These are phyloP conservation scores for Papiliotrema flavescens DNA, from an alignment of 1,284 basidiomycete genomes.

Conservation along the genomic window DNA sequence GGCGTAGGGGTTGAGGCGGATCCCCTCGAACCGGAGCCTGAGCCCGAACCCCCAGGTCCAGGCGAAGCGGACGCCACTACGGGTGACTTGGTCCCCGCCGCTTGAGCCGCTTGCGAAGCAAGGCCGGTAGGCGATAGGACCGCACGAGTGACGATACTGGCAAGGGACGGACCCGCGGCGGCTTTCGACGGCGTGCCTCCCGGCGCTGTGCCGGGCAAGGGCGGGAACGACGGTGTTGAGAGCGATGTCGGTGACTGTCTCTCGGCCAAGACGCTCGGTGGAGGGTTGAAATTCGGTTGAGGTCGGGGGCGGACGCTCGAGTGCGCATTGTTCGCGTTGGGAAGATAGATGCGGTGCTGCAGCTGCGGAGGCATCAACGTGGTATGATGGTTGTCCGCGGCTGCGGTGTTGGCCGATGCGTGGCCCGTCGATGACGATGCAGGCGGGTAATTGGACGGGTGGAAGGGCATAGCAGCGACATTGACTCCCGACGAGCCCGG, in stretches of 20 bases:
- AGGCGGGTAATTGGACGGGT: constrained; percentile 20
- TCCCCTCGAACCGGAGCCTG: background rate
- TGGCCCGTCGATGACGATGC: background rate
- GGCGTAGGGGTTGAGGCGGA: background rate
- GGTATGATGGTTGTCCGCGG: constrained; percentile 33
- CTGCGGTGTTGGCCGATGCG: background rate
- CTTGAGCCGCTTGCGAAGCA: too few relatives aligned
- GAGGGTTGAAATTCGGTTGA: constrained; percentile 41
- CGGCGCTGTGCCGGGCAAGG: constrained; percentile 34
- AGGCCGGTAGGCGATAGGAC: constrained; percentile 39
- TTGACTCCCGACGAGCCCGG: constrained; percentile 25
- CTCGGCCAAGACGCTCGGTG: constrained; percentile 35
- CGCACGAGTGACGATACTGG: constrained; percentile 46
- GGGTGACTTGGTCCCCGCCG: background rate
- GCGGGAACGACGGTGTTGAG: constrained; percentile 43
- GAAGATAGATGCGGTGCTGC: constrained; percentile 49
- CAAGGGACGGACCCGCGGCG: constrained; percentile 37
- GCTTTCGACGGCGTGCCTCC: background rate
- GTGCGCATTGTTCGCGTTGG: constrained; percentile 18
- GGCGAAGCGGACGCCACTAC: background rate
- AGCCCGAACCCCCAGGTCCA: background rate
- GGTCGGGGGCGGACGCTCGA: constrained; percentile 38
- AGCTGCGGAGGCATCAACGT: constrained; percentile 46
- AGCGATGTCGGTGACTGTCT: constrained; percentile 16
- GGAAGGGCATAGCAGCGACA: constrained; percentile 37